Percentiles rank a stretch among this genome's conserved stretches.
These are phyloP conservation scores for Quercus phellos DNA, from an alignment of 331 rosid genomes.

Conservation along the genomic window DNA sequence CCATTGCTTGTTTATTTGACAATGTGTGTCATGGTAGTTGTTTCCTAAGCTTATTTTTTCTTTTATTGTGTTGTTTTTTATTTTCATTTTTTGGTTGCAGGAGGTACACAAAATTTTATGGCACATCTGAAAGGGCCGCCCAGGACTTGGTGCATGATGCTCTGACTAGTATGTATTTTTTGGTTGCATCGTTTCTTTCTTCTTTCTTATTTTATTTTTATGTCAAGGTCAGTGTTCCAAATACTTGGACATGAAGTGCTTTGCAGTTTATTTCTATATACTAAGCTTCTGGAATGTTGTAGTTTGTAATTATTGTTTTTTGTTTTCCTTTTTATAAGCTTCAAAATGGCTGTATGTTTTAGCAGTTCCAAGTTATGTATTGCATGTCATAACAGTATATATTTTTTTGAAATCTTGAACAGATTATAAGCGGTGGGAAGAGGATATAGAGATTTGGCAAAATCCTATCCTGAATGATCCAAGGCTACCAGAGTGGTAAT, in stretches of 20 bases:
- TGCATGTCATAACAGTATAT: conserved; percentile 19
- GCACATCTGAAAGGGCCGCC: conserved; percentile 88
- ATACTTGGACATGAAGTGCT: neutral
- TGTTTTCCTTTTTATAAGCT: neutral
- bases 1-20: neutral
- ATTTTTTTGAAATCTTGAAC: conserved; percentile 31
- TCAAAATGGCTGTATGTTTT: neutral
- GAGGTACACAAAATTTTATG: conserved; percentile 96
- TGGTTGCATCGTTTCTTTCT: conserved; percentile 1
- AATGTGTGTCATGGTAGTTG: neutral
- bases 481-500: conserved; percentile 88
- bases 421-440: conserved; percentile 97
- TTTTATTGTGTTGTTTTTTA: neutral
- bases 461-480: conserved; percentile 76
- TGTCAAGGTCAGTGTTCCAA: neutral
- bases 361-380: conserved; percentile 1
- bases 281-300: neutral
- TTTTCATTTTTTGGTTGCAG: conserved; percentile 42
- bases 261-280: neutral
- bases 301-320: neutral
- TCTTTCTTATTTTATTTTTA: conserved; percentile 12
- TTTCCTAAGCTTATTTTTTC: neutral
- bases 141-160: conserved; percentile 86
- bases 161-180: conserved; percentile 61
- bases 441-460: conserved; percentile 94